Evolutionary conservation across 2,329 filamentous ascomycete genomes (phyloP).

Genomic region (Scopulariopsis brevicaulis): DNA sequence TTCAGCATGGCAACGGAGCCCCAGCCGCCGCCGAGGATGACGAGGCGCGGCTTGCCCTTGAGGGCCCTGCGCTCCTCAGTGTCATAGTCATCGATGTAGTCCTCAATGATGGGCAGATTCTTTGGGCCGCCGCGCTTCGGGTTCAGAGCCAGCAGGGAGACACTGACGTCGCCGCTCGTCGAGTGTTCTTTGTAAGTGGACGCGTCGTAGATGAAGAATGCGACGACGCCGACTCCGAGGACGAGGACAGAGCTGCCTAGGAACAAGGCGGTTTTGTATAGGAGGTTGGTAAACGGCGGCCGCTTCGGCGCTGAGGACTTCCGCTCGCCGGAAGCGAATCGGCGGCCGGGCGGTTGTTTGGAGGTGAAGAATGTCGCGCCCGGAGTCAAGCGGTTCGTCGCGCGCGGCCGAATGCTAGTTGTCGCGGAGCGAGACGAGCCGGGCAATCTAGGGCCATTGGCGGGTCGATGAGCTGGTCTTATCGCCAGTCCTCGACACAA

Average conservation of each 20-base stretch:
- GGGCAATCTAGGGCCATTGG: not conserved
- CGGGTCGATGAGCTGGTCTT: not conserved
- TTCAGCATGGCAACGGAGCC: conserved; percentile 88
- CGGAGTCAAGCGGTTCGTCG: not conserved
- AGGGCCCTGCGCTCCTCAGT: conserved; percentile 53
- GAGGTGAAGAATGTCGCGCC: not conserved
- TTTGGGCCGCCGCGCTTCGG: conserved; percentile 82
- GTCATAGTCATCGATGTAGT: conserved; percentile 83
- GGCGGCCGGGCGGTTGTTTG: not conserved
- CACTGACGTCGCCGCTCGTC: conserved; percentile 58
- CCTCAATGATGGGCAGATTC: conserved; percentile 84
- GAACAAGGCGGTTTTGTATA: conserved; percentile 59
- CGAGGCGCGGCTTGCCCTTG: conserved; percentile 84
- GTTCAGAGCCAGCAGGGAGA: conserved; percentile 74
- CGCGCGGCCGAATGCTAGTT: not conserved
- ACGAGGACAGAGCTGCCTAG: conserved; percentile 67
- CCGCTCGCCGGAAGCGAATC: not conserved
- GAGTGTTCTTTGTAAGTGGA: conserved; percentile 73
- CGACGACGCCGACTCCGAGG: conserved; percentile 56
- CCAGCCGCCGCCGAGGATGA: conserved; percentile 91
- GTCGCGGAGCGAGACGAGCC: not conserved
- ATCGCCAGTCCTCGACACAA: not conserved
- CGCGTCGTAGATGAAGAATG: conserved; percentile 90
- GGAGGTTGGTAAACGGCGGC: conserved; percentile 41
- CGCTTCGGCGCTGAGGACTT: conserved; percentile 22